These are phyloP conservation scores for Acmispon strigosus DNA, from an alignment of 306 rosid species.

Conservation along the genomic window DNA sequence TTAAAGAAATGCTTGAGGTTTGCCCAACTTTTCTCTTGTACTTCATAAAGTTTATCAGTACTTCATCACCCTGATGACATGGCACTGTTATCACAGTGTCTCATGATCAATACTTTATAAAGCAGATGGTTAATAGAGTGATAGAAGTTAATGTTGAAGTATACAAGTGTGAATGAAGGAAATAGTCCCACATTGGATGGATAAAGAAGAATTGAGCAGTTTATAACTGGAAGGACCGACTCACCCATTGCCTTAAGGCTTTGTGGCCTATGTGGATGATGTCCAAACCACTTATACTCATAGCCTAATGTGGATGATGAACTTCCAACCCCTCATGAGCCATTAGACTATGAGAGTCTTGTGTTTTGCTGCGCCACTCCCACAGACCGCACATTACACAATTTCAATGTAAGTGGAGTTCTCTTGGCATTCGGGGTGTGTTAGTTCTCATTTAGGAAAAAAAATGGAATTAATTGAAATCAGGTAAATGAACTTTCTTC, in stretches of 20 bases:
- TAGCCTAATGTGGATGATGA: too few species aligned
- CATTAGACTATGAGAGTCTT: too few species aligned
- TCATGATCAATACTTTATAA: constrained; percentile 84
- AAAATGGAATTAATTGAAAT: not conserved
- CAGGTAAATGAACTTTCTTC: not conserved
- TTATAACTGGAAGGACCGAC: too few species aligned
- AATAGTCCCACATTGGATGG: too few species aligned
- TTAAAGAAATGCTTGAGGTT: constrained; percentile 95
- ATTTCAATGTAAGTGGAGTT: constrained; percentile 66
- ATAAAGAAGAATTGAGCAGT: too few species aligned
- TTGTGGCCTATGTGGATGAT: too few species aligned
- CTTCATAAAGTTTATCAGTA: not conserved
- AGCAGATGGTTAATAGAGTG: constrained; percentile 84
- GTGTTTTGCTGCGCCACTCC: too few species aligned
- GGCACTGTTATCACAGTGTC: constrained; percentile 90
- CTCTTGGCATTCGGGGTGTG: not conserved
- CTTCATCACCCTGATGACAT: not conserved
- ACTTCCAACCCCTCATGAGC: too few species aligned
- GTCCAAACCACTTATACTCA: too few species aligned
- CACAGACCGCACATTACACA: constrained; percentile 54
- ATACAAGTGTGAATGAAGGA: too few species aligned
- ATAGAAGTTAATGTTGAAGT: constrained; percentile 73
- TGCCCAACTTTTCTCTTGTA: not conserved
- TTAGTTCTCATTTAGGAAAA: not conserved
- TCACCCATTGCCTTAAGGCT: too few species aligned